Evolutionary conservation across 2,329 filamentous ascomycete genomes (phyloP), one percentile per base, ranked within the genome.

Genomic region (Ilyonectria robusta): DNA sequence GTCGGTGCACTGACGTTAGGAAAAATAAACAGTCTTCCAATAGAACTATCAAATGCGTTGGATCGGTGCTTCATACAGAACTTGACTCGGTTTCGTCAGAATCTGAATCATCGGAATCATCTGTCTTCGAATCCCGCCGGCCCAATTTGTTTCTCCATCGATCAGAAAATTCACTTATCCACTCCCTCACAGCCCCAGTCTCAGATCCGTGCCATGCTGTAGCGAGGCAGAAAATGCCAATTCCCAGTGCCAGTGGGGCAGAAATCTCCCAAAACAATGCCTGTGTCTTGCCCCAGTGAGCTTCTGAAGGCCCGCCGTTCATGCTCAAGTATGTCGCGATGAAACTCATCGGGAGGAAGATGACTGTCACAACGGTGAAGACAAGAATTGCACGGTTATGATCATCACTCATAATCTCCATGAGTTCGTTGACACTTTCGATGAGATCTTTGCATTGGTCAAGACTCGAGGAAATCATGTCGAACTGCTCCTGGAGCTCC

Each of bases 401-500:
- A 21, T 55, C 33, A 42, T 55, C 53, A 21, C 53, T 55, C 53
- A 55, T 55, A 9, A 55, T 55, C 53, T 55, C 53, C 35, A 42
- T 42, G 17, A 26, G 35, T n/a, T 26, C 21, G 2, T 55, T 55
- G 53, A 55, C 35, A 13, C 11, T 55, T 17, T n/a, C 35, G 5
- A 55, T 11, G 19, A 55, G 53, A 3, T 26, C 33, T 13, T 15
- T 8, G 53, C 53, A 55, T 5, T 55, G 35, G 11, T 55, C 35
- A 17, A 55, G 33, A 26, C 35, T 23, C 9, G 53, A 55, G 53
- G 33, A 40, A 55, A 55, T 42, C 35, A 55, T 55, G 53, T 55
- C 35, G 19, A 23, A 26, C 23, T 55, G 53, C 11, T 42, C 35
- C 15, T 55, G 19, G 11, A 55, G 53, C 21, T 26, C 53, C 19